These are phyloP conservation scores for Magnolia sinica DNA, from an alignment of 164 flowering plant genomes.

Conservation along the genomic window DNA sequence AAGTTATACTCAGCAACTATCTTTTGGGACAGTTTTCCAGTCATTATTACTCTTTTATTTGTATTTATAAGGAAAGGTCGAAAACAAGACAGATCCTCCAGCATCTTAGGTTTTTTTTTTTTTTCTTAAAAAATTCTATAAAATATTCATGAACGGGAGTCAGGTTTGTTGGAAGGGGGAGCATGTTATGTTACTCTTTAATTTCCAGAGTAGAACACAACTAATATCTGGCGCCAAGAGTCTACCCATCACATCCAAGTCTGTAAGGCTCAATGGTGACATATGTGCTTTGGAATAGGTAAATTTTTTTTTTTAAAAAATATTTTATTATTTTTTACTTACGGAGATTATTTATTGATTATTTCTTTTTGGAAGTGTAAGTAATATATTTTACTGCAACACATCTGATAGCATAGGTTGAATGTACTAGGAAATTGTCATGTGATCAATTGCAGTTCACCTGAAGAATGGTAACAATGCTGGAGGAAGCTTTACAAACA, in stretches of 20 bases:
- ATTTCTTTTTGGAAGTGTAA: background rate
- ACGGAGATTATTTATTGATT: slow-evolving; percentile 5
- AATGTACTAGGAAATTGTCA: background rate
- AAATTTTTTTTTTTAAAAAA: background rate
- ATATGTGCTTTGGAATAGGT: slow-evolving; percentile 4
- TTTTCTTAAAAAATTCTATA: background rate
- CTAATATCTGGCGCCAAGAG: slow-evolving; percentile 85
- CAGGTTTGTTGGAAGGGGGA: slow-evolving; percentile 60
- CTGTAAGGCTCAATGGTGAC: slow-evolving; percentile 56
- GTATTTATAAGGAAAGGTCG: too few species aligned
- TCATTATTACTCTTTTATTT: too few species aligned
- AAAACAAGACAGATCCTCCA: too few species aligned
- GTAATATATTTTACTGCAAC: background rate
- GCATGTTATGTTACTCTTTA: slow-evolving; percentile 64
- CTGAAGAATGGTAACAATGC: background rate
- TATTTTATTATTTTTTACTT: background rate
- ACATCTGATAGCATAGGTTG: background rate
- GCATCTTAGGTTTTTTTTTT: background rate
- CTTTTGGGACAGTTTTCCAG: too few species aligned
- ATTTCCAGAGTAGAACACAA: slow-evolving; percentile 82
- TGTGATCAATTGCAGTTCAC: background rate
- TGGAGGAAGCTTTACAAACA: background rate
- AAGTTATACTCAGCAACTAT: too few species aligned
- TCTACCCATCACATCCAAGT: slow-evolving; percentile 96
- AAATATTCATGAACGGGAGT: slow-evolving; percentile 28